phyloP scores from a whole-genome alignment of 805 yeast genomes.

The Saturnispora mendoncae region DNA sequence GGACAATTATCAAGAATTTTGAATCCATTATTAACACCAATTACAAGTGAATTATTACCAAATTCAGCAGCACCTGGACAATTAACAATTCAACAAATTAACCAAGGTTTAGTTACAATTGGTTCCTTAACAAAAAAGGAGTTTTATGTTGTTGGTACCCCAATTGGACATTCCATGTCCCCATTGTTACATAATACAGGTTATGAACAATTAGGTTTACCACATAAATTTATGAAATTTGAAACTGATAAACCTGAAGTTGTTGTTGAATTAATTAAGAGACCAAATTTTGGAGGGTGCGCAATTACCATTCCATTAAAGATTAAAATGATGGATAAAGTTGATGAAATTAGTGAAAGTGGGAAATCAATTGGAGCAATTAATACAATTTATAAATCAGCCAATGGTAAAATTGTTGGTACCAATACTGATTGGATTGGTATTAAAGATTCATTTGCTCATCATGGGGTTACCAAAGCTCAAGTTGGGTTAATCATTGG shows the following conservation, averaged over 20 bases:
- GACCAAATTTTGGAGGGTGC: constrained; percentile 73
- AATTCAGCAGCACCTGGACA: constrained; percentile 76
- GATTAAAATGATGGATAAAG: constrained; percentile 61
- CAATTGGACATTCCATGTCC: constrained; percentile 80
- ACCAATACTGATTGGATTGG: constrained; percentile 97
- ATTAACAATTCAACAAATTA: constrained; percentile 56
- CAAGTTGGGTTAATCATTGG: constrained; percentile 71
- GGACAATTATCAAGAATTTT: constrained; percentile 78
- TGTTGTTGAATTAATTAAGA: constrained; percentile 44
- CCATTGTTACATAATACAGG: constrained; percentile 81
- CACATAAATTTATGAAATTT: constrained; percentile 56
- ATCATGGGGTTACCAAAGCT: constrained; percentile 50
- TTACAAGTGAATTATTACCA: constrained; percentile 63
- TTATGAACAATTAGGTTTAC: constrained; percentile 66
- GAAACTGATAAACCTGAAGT: constrained; percentile 58
- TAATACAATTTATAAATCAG: constrained; percentile 68
- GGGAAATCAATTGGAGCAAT: constrained; percentile 88
- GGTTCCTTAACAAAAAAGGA: constrained; percentile 55
- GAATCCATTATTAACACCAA: constrained; percentile 73
- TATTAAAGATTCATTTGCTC: constrained; percentile 55
- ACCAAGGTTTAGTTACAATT: constrained; percentile 43
- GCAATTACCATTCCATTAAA: constrained; percentile 94
- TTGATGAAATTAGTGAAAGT: constrained; percentile 60
- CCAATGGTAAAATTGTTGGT: constrained; percentile 48
- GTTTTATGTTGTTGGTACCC: constrained; percentile 72